Base-by-base conservation (phyloP, 169 alveolate species). In the Eimeria falciformis region DNA sequence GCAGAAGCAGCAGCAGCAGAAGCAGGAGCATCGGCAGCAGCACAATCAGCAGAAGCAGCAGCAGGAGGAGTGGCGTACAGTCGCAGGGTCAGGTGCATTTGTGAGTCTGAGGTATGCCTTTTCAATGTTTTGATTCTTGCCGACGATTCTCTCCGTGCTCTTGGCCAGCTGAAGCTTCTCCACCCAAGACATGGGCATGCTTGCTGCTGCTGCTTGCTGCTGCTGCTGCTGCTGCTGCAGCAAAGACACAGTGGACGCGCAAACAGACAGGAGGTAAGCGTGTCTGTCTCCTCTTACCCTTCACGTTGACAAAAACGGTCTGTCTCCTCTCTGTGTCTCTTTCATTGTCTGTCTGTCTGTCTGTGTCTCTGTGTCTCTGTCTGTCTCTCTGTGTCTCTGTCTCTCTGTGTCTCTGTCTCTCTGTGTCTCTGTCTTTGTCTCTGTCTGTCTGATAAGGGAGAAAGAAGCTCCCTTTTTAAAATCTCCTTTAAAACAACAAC, bases 71-170 rank as follows among this genome's bases (percentile, higher is more conserved):
- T n/a, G 1, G 11, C 86, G n/a, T 23, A 91, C 94, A 56, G 58
- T 56, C 40, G 75, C 85, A 29, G 94, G 94, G 43, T 91, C 92
- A 1, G 94, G 94, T 5, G 77, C 79, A 43, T 85, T 68, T 17
- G 94, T 91, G 14, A 91, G 50, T 3, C 94, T 58, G 43, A 91
- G 78, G 46, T 75, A 91, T 43, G 23, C 25, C 82, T 91, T 91
- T 62, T 91, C 94, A 29, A 91, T 37, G 9, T 53, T 75, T 0
- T 40, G 66, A 58, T 82, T 81, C 21, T 56, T 62, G 14, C 94
- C 94, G 37, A 91, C 81, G 45, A 91, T 66, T 18, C 58, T 62
- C 17, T 58, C 75, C 11, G 92, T 75, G 86, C 86, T 75, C 33
- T 75, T 75, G 3, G 86, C 86, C 18, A 75, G n/a, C 45, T 37